phyloP scores from a whole-genome alignment of 2,329 filamentous ascomycete genomes.

The Escovopsis sp. region DNA sequence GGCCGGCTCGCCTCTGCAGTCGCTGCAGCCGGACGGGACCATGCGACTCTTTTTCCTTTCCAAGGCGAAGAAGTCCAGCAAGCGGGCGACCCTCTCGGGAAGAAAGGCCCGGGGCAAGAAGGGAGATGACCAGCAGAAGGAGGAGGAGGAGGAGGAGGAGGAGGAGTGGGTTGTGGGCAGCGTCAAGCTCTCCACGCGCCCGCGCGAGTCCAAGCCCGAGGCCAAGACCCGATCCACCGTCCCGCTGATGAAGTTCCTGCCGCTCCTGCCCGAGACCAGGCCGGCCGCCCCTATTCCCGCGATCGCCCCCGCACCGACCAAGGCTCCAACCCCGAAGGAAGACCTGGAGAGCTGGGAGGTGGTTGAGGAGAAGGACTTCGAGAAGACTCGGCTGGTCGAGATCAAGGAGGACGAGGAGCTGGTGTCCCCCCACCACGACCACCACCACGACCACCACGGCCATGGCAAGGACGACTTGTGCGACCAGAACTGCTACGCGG shows the following conservation, averaged over 20 bases:
- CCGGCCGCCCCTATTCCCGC: neutral
- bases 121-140: conserved; percentile 1
- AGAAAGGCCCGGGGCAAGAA: too few species aligned
- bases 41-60: conserved; percentile 5
- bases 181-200: conserved; percentile 4
- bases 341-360: too few species aligned
- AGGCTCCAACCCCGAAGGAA: too few species aligned
- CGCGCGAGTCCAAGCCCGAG: conserved; percentile 1
- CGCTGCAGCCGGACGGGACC: conserved; percentile 1
- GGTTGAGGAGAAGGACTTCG: neutral
- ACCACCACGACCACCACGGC: too few species aligned
- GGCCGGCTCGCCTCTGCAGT: conserved; percentile 1
- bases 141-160: neutral
- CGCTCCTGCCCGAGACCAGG: neutral
- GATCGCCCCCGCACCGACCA: too few species aligned
- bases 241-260: neutral
- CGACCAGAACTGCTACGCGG: conserved; percentile 2
- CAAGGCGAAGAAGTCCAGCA: conserved; percentile 1
- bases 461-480: conserved; percentile 1
- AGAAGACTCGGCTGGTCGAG: neutral
- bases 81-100: too few species aligned
- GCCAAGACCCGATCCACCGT: neutral
- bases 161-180: conserved; percentile 5
- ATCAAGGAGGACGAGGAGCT: conserved; percentile 5
- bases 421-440: too few species aligned